These are phyloP conservation scores for Sugiyamaella boreocaroliniensis DNA, from an alignment of 805 yeast genomes.

Conservation along the genomic window DNA sequence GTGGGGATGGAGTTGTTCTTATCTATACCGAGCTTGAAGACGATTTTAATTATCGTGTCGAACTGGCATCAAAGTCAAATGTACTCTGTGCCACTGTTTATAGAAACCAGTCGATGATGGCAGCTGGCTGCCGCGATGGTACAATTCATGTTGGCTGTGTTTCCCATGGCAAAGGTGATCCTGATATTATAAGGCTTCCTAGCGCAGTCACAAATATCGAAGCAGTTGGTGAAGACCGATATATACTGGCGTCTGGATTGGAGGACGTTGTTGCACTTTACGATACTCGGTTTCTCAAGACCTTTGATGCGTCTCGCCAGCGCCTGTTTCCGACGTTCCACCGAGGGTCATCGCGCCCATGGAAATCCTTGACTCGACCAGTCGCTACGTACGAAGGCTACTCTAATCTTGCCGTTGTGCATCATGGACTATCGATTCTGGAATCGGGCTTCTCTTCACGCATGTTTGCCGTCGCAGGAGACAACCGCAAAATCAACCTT, in stretches of 20 bases:
- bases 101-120: background rate
- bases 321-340: background rate
- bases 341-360: background rate
- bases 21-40: too few relatives aligned
- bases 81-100: too few relatives aligned
- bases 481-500: background rate
- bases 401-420: slow-evolving; percentile 5
- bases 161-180: too few relatives aligned
- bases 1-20: too few relatives aligned
- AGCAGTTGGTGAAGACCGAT: slow-evolving; percentile 6
- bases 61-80: too few relatives aligned
- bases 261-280: slow-evolving; percentile 17
- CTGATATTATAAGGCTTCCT: slow-evolving; percentile 3
- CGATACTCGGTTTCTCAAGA: slow-evolving; percentile 5
- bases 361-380: background rate
- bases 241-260: slow-evolving; percentile 20
- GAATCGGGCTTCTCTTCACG: background rate
- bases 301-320: background rate
- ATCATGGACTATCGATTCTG: slow-evolving; percentile 10
- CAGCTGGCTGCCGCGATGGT: background rate
- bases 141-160: background rate
- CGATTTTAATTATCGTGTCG: too few relatives aligned
- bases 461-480: background rate
- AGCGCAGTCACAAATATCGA: slow-evolving; percentile 21
- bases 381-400: slow-evolving; percentile 5